These are phyloP conservation scores for Aureobasidium sp. DNA, from an alignment of 2,329 filamentous ascomycete species.

Conservation along the genomic window DNA sequence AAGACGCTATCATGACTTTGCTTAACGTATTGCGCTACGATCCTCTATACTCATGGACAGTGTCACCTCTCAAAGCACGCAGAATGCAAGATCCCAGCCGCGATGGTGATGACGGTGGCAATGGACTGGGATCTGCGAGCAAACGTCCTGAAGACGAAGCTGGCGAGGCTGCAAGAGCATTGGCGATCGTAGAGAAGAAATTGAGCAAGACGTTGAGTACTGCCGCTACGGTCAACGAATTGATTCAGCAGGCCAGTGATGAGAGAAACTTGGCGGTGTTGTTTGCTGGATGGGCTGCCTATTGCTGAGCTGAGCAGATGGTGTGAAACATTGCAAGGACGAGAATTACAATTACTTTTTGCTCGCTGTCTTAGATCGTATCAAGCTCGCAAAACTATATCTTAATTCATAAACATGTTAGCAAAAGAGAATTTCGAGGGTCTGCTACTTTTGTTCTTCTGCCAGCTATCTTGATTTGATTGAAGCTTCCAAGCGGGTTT, in stretches of 20 bases:
- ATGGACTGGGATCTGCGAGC: background rate
- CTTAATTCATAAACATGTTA: background rate
- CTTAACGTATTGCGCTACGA: slow-evolving; percentile 97
- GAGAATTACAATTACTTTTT: background rate
- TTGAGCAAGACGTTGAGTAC: slow-evolving; percentile 89
- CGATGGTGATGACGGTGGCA: slow-evolving; percentile 22
- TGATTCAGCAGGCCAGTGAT: slow-evolving; percentile 93
- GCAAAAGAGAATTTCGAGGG: too few relatives aligned
- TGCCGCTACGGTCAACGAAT: slow-evolving; percentile 87
- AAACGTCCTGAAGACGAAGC: slow-evolving; percentile 40
- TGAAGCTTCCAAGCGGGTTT: too few relatives aligned
- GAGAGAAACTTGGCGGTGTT: slow-evolving; percentile 85
- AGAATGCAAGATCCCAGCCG: slow-evolving; percentile 58
- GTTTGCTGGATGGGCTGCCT: slow-evolving; percentile 40
- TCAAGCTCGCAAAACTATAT: too few relatives aligned
- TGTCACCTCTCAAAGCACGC: slow-evolving; percentile 60
- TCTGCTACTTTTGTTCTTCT: too few relatives aligned
- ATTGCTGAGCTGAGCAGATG: background rate
- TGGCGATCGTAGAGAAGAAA: slow-evolving; percentile 94
- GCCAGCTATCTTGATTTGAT: too few relatives aligned
- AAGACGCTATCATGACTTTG: slow-evolving; percentile 96
- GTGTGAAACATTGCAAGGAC: background rate
- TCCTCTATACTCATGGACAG: slow-evolving; percentile 90
- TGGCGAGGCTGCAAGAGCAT: slow-evolving; percentile 79
- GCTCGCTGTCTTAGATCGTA: background rate